Base-by-base conservation (phyloP, 768 basidiomycete species). In the Panus rudis region DNA sequence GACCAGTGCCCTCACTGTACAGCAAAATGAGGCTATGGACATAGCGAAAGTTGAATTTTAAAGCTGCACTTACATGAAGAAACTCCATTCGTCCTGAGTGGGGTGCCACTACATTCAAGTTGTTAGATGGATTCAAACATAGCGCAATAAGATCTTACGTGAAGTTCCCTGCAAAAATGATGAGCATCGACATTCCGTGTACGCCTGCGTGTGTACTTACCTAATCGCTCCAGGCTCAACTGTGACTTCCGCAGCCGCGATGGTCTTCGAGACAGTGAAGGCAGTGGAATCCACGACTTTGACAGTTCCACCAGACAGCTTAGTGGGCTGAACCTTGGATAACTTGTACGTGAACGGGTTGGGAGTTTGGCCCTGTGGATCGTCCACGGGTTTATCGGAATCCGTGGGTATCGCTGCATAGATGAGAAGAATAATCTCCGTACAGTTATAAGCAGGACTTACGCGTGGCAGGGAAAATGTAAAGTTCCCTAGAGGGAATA, bases 181-280 rank as follows among this genome's bases (percentile, higher is more conserved):
- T 8, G 19, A 28, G 31, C 10, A 37, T 26, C 11, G 32, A 21
- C 0, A 17, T 26, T 54, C 12, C 53, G 32, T 14, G 4, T 7
- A 1, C 14, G 25, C 37, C 25, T 16, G n/a, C 14, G 41, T 4
- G 17, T 33, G 14, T 17, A 54, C 63, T 19, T 39, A 74, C 74
- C 77, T 68, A 62, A 79, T 70, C 2, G 72, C 79, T 12, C 75
- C 78, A 23, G 67, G 69, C 34, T 78, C 69, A 23, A 81, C 67
- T 2, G 58, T 65, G 6, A 81, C 73, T 42, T 79, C 76, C 4
- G 69, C 79, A 2, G 68, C 72, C 17, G 72, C 69, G 25, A 81
- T 70, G 2, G 71, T 79, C 26, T 69, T 61, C 5, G 79, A 57
- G 5, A 70, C 72, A 20, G 61, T 63, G 59, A 82, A 82, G 4